Conservation (phyloP, 1,139 yeast species). For the Candida pseudocylindracea region DNA sequence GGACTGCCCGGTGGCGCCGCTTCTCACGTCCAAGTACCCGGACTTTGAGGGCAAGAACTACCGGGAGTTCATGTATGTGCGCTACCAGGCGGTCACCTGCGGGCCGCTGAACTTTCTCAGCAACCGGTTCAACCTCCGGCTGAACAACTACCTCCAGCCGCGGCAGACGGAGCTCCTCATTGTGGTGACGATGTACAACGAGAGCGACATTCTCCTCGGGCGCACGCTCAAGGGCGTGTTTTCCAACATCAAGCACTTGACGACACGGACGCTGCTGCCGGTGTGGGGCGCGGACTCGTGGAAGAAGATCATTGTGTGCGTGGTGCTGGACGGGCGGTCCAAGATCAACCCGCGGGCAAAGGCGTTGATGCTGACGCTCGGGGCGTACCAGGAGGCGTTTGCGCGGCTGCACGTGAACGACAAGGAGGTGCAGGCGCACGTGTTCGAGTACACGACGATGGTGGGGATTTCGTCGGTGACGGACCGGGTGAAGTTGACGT, state of each 20-base stretch:
- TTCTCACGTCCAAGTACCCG: constrained; percentile 19
- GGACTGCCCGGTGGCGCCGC: constrained; percentile 28
- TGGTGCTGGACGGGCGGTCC: constrained; percentile 24
- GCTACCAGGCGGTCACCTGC: constrained; percentile 27
- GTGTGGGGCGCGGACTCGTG: constrained; percentile 27
- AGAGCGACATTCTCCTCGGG: constrained; percentile 50
- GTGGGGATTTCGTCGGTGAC: constrained; percentile 24
- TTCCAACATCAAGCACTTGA: constrained; percentile 25
- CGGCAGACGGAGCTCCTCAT: constrained; percentile 24
- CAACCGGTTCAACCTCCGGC: constrained; percentile 22
- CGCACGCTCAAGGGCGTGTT: constrained; percentile 60
- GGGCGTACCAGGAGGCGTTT: constrained; percentile 25
- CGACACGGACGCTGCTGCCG: constrained; percentile 17
- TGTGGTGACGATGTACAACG: constrained; percentile 29
- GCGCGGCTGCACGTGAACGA: constrained; percentile 25
- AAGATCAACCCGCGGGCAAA: constrained; percentile 25
- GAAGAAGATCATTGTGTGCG: constrained; percentile 25
- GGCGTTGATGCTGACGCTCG: constrained; percentile 23
- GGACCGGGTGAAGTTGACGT: constrained; percentile 22
- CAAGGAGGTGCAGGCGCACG: constrained; percentile 21
- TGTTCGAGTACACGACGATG: constrained; percentile 24
- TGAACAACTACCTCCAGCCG: constrained; percentile 21
- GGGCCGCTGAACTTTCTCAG: constrained; percentile 24
- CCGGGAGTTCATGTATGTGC: constrained; percentile 24
- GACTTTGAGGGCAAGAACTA: constrained; percentile 20